A percentile compares a stretch with the other conserved stretches of the same genome.
These are phyloP conservation scores for Phoma sp. DNA, from an alignment of 2,329 filamentous ascomycete species.

Conservation along the genomic window DNA sequence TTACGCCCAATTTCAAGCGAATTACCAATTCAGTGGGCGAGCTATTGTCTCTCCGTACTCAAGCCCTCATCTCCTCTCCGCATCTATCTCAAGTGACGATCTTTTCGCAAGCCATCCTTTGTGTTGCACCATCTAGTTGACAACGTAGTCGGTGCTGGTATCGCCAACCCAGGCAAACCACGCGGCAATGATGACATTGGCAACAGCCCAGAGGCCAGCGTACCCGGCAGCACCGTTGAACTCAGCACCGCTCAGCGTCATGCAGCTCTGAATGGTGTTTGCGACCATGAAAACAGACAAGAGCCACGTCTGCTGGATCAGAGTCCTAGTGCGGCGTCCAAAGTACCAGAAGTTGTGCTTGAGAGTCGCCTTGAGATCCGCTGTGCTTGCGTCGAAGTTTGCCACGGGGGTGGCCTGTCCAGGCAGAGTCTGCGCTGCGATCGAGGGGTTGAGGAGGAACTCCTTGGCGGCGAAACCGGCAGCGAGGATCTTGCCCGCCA, in stretches of 20 bases:
- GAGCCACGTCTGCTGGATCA: constrained; percentile 61
- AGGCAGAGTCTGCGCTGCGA: constrained; percentile 60
- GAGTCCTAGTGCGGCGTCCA: constrained; percentile 67
- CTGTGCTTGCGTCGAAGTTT: constrained; percentile 68
- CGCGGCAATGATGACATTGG: constrained; percentile 65
- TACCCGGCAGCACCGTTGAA: constrained; percentile 72
- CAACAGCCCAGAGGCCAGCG: constrained; percentile 75
- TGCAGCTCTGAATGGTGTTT: constrained; percentile 69
- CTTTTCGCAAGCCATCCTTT: no score
- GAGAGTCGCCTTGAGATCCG: constrained; percentile 72
- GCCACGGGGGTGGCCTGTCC: constrained; percentile 55
- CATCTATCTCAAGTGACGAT: neutral
- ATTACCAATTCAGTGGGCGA: neutral
- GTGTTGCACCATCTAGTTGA: constrained; percentile 4
- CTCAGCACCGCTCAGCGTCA: constrained; percentile 74
- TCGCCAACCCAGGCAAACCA: constrained; percentile 60
- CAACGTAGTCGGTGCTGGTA: constrained; percentile 30
- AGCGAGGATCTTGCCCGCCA: constrained; percentile 64
- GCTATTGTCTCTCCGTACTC: no score
- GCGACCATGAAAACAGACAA: constrained; percentile 54
- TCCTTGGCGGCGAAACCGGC: constrained; percentile 74
- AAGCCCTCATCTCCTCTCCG: no score
- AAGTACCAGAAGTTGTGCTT: constrained; percentile 76
- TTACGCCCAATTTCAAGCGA: neutral
- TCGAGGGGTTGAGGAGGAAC: constrained; percentile 78